Base-by-base conservation (phyloP, 805 yeast species). In the Kregervanrija delftensis region DNA sequence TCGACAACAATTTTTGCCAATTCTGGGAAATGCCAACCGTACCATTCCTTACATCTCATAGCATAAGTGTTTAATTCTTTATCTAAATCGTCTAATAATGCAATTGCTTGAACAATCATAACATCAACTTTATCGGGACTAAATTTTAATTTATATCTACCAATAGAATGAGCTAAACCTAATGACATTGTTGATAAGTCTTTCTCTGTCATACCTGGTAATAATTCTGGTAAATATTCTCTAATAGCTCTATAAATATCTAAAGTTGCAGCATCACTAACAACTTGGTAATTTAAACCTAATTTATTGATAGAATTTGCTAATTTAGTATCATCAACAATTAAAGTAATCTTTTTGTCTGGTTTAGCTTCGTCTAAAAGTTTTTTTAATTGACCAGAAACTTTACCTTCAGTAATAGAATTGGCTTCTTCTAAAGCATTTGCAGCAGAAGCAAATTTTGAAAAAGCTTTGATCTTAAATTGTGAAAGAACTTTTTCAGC, bases 11-110 rank as follows among this genome's bases (percentile, higher is more conserved):
- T 88, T 77, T 93, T 93, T 60, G 97, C 96, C 80, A 93, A 80
- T 70, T 93, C 99, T 35, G 99, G 99, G 83, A 93, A 93, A 70
- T 93, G 99, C 99, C 99, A 93, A 54, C 99, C 99, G 72, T 93
- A 93, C 99, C 99, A 93, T 73, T 93, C 99, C 73, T 91, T 93
- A 71, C 91, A 81, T 74, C 99, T 83, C 99, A 93, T 93, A 55
- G 98, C 96, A 60, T 91, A 93, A 43, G 97, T 93, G 73, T 93
- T 93, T 59, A 93, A 78, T 69, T 93, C 99, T 72, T 93, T 93
- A 73, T 93, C 99, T 59, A 93, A 77, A 63, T 93, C 97, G 61
- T 93, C 99, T 61, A 93, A 77, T 55, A 93, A 74, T 15, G 98
- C 96, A 69, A 93, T 93, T 47, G 99, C 99, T 74, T 93, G 99